Conservation (phyloP, 257 asterid genomes). For the Solanum habrochaites region DNA sequence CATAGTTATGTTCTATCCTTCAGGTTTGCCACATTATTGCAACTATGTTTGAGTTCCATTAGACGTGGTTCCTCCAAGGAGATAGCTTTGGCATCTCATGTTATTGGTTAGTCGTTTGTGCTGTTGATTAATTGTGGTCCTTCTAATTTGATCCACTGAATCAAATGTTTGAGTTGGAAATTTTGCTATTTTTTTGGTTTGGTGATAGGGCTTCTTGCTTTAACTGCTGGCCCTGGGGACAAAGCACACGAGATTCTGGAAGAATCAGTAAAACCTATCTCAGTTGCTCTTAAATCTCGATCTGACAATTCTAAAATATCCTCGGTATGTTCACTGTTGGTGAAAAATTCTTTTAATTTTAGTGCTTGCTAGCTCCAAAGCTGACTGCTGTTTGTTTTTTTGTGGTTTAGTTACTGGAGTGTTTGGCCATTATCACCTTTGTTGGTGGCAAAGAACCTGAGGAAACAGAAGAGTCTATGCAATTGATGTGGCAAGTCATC, state of each 20-base stretch:
- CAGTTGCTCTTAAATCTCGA: constrained; percentile 63
- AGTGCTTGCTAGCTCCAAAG: neutral
- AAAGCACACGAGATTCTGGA: constrained; percentile 83
- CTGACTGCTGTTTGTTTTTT: neutral
- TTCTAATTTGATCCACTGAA: neutral
- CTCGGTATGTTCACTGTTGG: constrained; percentile 28
- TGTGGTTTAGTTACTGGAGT: constrained; percentile 60
- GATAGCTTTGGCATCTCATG: constrained; percentile 77
- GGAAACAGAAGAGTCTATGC: constrained; percentile 79
- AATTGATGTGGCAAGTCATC: constrained; percentile 87
- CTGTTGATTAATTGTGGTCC: neutral
- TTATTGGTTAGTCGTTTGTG: constrained; percentile 43
- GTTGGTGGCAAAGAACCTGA: constrained; percentile 92
- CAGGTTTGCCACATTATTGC: constrained; percentile 83
- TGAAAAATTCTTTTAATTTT: neutral
- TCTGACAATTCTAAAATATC: constrained; percentile 53
- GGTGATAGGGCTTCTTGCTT: constrained; percentile 63
- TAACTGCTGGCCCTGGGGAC: constrained; percentile 84
- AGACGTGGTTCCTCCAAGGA: constrained; percentile 89
- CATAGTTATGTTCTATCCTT: neutral
- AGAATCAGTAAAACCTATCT: constrained; percentile 69
- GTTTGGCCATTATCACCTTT: constrained; percentile 78
- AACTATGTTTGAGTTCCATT: constrained; percentile 67
- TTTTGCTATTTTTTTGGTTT: neutral
- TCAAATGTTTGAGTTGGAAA: neutral